phyloP scores from a whole-genome alignment of 257 asterid genomes.

The Solanum etuberosum region DNA sequence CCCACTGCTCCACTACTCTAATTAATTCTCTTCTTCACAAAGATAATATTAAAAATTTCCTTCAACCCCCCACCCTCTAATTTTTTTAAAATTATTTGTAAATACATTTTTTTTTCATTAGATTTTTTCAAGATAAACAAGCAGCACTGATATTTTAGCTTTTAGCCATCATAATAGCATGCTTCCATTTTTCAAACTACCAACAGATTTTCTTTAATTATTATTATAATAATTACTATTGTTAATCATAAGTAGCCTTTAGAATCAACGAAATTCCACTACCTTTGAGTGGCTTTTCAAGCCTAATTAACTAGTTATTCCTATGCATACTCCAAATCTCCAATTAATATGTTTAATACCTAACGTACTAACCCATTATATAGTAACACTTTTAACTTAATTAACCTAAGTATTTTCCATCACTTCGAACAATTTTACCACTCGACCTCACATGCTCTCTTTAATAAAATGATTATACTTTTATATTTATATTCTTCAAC shows the following conservation, averaged over 20 bases:
- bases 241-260: constrained; percentile 4
- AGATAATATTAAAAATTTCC: neutral
- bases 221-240: neutral
- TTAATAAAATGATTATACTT: too few species aligned
- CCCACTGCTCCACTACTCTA: neutral
- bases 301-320: neutral
- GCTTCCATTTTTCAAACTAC: neutral
- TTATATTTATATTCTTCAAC: too few species aligned
- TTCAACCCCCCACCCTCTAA: neutral
- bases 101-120: neutral
- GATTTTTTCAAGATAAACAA: neutral
- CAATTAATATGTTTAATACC: neutral
- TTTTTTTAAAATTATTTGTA: neutral
- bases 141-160: neutral
- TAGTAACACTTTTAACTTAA: neutral
- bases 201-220: neutral
- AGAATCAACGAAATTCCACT: constrained; percentile 12
- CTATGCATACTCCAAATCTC: neutral
- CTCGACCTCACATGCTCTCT: too few species aligned
- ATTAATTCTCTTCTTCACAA: neutral
- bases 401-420: too few species aligned
- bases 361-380: too few species aligned
- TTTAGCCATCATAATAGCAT: neutral
- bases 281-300: neutral
- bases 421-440: too few species aligned